Base-by-base conservation (phyloP, 1,284 basidiomycete species). In the Ceratobasidium sp. region DNA sequence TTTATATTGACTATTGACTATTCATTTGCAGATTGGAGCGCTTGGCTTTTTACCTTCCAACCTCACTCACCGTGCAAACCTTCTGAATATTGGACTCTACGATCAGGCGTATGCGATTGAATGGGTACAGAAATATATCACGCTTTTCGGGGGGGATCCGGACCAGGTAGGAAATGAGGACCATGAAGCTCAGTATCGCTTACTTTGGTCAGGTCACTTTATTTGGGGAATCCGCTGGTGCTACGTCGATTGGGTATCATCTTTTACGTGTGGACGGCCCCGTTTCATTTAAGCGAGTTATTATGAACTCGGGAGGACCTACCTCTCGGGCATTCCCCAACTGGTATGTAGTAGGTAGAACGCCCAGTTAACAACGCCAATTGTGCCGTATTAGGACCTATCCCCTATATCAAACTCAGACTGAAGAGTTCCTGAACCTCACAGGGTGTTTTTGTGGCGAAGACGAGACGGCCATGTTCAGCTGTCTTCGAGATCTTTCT, bases 271-370 rank as follows among this genome's bases (percentile, higher is more conserved):
- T 58, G 3, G 47, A 45, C 20, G 17, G 42, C 1, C 12, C 56
- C 10, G 12, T 43, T 12, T 43, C 27, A 25, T 58, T 58, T 20
- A 40, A 45, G 1, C 40, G 56, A 17, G 56, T 58, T 2, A 58
- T 58, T 8, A 58, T 58, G 56, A 43, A 58, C 22, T 58, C 56
- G n/a, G 56, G 56, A 47, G 56, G 40, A 32, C 56, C 56, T 2
- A 58, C 56, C 22, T 40, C 56, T 13, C 40, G 56, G 25, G 56
- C 56, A 1, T 58, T 42, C 35, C 56, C 56, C 4, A 58, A 58
- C 56, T 58, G 56, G 56, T 58, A 43, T 42, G 35, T 38, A 22
- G 17, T 4, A 27, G 22, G 13, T 32, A 2, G 20, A 34, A 2
- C n/a, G 29, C 8, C 20, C 10, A 15, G 20, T 29, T n/a, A 38